A percentile compares a stretch with the other conserved stretches of the same genome.
These are phyloP conservation scores for Neobulgaria alba DNA, from an alignment of 2,329 filamentous ascomycete species.

Conservation along the genomic window DNA sequence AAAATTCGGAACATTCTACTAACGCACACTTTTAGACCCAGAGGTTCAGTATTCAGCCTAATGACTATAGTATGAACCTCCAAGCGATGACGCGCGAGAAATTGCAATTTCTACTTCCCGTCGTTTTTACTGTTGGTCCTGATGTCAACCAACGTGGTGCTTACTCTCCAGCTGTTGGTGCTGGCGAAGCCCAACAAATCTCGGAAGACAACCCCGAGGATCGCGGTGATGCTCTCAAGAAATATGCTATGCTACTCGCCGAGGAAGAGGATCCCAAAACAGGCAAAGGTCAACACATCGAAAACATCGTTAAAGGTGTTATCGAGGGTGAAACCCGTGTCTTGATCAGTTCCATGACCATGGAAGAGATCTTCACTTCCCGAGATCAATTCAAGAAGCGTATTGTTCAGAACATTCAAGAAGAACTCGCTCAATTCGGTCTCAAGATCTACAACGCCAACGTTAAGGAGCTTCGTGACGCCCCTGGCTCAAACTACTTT, in stretches of 20 bases:
- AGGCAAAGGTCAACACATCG: conserved; percentile 49
- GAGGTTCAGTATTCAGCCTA: conserved; percentile 52
- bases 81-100: conserved; percentile 90
- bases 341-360: conserved; percentile 62
- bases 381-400: conserved; percentile 69
- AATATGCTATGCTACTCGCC: conserved; percentile 74
- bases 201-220: conserved; percentile 34
- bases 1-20: too few species aligned
- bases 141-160: conserved; percentile 53
- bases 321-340: conserved; percentile 83
- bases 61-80: conserved; percentile 74
- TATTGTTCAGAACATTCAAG: conserved; percentile 47
- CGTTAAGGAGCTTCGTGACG: conserved; percentile 81
- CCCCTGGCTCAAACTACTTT: conserved; percentile 75
- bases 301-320: conserved; percentile 81
- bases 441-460: conserved; percentile 65
- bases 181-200: conserved; percentile 12
- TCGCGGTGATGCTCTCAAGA: conserved; percentile 57
- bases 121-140: conserved; percentile 80
- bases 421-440: conserved; percentile 73
- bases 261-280: conserved; percentile 42
- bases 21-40: too few species aligned
- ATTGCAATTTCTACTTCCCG: conserved; percentile 70
- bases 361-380: conserved; percentile 50
- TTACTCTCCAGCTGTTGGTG: conserved; percentile 10